Conservation (phyloP, 2,329 filamentous ascomycete genomes). For the Aspergillus cejpii region DNA sequence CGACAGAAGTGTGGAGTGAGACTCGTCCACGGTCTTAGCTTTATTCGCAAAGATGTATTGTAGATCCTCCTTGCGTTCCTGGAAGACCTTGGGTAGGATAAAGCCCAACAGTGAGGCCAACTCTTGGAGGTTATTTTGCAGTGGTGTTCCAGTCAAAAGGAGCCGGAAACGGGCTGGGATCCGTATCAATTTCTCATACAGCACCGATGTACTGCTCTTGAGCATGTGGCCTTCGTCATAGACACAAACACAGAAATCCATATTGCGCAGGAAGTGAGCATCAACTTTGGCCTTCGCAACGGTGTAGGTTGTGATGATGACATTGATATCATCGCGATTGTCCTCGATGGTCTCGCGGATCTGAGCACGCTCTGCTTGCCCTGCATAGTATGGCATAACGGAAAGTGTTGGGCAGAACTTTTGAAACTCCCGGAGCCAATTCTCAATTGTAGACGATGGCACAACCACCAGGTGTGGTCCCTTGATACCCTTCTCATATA, state of each 20-base stretch:
- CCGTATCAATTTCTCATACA: constrained; percentile 70
- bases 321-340: constrained; percentile 59
- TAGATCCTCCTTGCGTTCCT: constrained; percentile 68
- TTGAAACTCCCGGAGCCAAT: constrained; percentile 87
- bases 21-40: constrained; percentile 66
- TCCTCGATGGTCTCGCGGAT: constrained; percentile 62
- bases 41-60: constrained; percentile 86
- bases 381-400: constrained; percentile 67
- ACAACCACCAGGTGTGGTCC: constrained; percentile 83
- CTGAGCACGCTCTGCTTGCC: constrained; percentile 58
- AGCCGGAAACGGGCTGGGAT: constrained; percentile 79
- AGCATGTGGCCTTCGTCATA: constrained; percentile 94
- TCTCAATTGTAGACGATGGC: constrained; percentile 86
- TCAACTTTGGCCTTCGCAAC: constrained; percentile 57
- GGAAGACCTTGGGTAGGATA: constrained; percentile 80
- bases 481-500: constrained; percentile 61
- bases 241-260: constrained; percentile 57
- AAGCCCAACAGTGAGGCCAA: constrained; percentile 88
- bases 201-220: constrained; percentile 77
- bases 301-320: constrained; percentile 67
- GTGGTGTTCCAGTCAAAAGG: constrained; percentile 79
- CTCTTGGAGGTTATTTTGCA: constrained; percentile 95
- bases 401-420: constrained; percentile 73
- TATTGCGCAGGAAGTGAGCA: constrained; percentile 55
- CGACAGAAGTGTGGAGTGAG: constrained; percentile 74